Evolutionary conservation across 495 filamentous ascomycete genomes (phyloP), one percentile per base, ranked within the genome.

Genomic region (Venustampulla echinocandica): DNA sequence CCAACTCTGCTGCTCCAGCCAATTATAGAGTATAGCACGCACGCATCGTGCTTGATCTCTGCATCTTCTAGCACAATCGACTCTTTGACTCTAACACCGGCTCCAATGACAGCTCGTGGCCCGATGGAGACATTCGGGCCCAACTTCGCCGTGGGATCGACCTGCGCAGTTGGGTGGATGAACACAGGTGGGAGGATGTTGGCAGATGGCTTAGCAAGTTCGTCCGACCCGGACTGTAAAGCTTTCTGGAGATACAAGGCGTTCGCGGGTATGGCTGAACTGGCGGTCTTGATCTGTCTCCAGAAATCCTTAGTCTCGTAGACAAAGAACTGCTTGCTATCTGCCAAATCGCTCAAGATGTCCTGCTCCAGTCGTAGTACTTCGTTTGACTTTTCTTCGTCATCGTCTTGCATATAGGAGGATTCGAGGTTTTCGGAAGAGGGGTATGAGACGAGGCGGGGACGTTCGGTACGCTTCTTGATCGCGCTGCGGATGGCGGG

Each of bases 211-310:
- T 79, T 65, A 10, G 84, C 81, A 36, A 99, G 82, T 66, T 95
- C 90, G 19, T 80, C 69, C 1, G 88, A 90, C 49, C 79, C 80
- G 19, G 72, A 75, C 66, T 97, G 93, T 69, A 82, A 83, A 4
- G 92, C 93, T 70, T 97, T 90, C 62, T 90, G 87, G 32, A 99
- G 79, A 69, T 99, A 99, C 2, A 99, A 80, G 1, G 92, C 93
- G 61, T 99, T 97, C 48, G 92, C 92, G 9, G 92, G 93, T 46
- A 99, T 88, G 40, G 92, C 92, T 17, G 92, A 97, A 32, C 93
- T 93, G 39, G 92, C 92, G 4, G 93, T 95, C 77, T 99, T 99
- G 76, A 99, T 97, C 74, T 99, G 92, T 46, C 92, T 90, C 92
- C 92, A 99, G 69, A 99, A 99, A 61, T 95, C 92, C 69, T 95